phyloP scores from a whole-genome alignment of 23 red algal species.

The Agarophyton chilense region DNA sequence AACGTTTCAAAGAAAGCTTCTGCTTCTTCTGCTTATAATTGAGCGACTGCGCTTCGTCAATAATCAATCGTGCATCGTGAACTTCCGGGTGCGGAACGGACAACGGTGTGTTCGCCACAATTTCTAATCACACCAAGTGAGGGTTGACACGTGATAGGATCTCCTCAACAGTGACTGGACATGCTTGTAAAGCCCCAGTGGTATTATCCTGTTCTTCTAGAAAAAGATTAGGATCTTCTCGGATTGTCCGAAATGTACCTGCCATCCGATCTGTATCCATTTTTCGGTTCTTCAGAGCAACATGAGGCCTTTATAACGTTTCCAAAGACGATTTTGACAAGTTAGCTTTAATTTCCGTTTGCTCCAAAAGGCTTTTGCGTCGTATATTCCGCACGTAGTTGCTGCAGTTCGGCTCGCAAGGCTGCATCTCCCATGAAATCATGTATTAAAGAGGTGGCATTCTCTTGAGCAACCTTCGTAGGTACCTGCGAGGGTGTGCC shows the following conservation, averaged over 20 bases:
- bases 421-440: background rate
- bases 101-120: background rate
- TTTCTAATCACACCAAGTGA: no score
- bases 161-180: no score
- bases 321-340: no score
- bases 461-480: background rate
- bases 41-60: background rate
- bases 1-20: background rate
- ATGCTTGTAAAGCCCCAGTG: no score
- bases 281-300: background rate
- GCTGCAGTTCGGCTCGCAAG: no score
- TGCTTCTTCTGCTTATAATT: background rate
- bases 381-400: no score
- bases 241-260: background rate
- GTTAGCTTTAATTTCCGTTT: no score
- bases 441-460: background rate
- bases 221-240: background rate
- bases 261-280: background rate
- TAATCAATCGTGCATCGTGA: background rate
- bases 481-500: background rate
- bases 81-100: background rate
- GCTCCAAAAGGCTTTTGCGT: no score
- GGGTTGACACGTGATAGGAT: no score
- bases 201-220: slow-evolving; percentile 5
- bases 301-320: background rate